A percentile compares a stretch with the other conserved stretches of the same genome.
These are phyloP conservation scores for Helotiales sp. DNA, from an alignment of 2,329 filamentous ascomycete species.

Conservation along the genomic window DNA sequence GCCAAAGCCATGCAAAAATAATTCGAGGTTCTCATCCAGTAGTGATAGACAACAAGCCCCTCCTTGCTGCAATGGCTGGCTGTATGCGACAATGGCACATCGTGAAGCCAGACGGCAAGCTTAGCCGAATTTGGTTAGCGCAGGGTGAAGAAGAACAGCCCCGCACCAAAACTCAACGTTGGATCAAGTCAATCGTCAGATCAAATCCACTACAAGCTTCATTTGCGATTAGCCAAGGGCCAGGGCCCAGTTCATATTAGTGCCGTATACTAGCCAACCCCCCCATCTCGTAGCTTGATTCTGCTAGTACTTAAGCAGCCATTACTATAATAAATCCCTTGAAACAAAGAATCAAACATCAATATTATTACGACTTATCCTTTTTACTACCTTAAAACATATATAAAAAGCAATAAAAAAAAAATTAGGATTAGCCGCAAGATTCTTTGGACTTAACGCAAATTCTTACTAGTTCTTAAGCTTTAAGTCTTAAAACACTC, in stretches of 20 bases:
- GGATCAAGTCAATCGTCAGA: too few relatives aligned
- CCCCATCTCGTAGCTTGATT: slow-evolving; percentile 10
- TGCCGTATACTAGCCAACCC: slow-evolving; percentile 4
- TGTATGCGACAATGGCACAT: slow-evolving; percentile 17
- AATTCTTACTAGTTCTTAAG: slow-evolving; percentile 28
- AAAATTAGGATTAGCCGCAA: not conserved
- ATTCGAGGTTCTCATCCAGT: too few relatives aligned
- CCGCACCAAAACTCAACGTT: slow-evolving; percentile 9
- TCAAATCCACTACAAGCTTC: slow-evolving; percentile 18
- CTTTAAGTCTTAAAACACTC: slow-evolving; percentile 22
- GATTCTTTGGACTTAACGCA: slow-evolving; percentile 24
- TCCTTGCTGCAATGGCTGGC: too few relatives aligned
- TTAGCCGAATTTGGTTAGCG: slow-evolving; percentile 22
- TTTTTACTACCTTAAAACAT: slow-evolving; percentile 18
- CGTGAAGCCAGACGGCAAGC: slow-evolving; percentile 14
- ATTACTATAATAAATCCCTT: slow-evolving; percentile 17
- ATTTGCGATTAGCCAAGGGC: slow-evolving; percentile 10
- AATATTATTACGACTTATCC: slow-evolving; percentile 21
- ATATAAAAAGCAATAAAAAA: slow-evolving; percentile 20
- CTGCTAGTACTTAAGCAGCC: not conserved
- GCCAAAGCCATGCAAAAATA: too few relatives aligned
- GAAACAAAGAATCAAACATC: slow-evolving; percentile 15
- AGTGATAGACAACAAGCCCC: too few relatives aligned
- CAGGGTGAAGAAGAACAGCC: slow-evolving; percentile 11
- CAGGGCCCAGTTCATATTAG: slow-evolving; percentile 15